Percentiles rank a stretch among this genome's conserved stretches.
These are phyloP conservation scores for Epichloe gansuensis DNA, from an alignment of 2,329 filamentous ascomycete genomes.

Conservation along the genomic window DNA sequence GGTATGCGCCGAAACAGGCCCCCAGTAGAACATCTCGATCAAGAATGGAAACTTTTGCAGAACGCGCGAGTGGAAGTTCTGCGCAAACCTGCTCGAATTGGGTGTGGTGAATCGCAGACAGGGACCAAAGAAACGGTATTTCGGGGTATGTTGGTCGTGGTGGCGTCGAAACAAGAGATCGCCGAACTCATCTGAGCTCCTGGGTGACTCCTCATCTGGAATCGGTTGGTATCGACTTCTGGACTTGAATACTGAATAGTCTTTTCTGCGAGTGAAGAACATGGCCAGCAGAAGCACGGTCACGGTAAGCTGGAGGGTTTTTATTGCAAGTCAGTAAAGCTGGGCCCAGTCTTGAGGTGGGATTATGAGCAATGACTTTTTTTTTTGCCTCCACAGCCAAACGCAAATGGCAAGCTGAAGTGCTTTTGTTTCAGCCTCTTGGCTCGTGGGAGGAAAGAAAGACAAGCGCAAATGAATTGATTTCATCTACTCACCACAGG, in stretches of 20 bases:
- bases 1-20: constrained; percentile 6
- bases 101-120: constrained; percentile 36
- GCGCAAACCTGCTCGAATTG: constrained; percentile 48
- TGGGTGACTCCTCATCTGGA: constrained; percentile 14
- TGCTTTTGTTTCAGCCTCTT: too few relatives aligned
- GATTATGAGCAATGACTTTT: neutral
- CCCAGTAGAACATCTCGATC: constrained; percentile 67
- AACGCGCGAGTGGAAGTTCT: constrained; percentile 49
- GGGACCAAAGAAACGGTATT: constrained; percentile 8
- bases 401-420: too few relatives aligned
- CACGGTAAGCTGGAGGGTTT: constrained; percentile 21
- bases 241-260: constrained; percentile 21
- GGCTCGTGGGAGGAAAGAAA: too few relatives aligned
- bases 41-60: constrained; percentile 59
- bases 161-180: constrained; percentile 4
- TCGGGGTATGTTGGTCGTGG: constrained; percentile 7
- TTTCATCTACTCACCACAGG: constrained; percentile 16
- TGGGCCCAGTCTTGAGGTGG: too few relatives aligned
- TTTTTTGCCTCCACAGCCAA: too few relatives aligned
- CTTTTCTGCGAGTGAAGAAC: constrained; percentile 24
- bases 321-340: neutral
- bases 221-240: constrained; percentile 12
- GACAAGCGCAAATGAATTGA: neutral
- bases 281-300: constrained; percentile 24
- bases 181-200: constrained; percentile 12